Evolutionary conservation across 495 filamentous ascomycete genomes (phyloP).

Genomic region (Penicillium daleae): DNA sequence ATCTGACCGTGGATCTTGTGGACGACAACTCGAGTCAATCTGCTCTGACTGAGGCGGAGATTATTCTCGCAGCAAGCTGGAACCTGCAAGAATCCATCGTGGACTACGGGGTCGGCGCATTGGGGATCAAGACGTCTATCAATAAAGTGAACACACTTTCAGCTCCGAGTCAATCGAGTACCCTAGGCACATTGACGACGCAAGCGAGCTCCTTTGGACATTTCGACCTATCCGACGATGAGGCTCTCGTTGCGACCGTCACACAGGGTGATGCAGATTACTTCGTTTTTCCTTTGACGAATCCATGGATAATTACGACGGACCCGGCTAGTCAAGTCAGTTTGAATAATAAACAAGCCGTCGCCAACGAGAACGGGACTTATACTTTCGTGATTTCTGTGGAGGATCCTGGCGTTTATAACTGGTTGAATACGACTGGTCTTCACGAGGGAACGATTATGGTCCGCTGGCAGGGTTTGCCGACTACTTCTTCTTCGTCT

Average conservation of each 20-base stretch:
- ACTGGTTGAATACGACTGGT: constrained; percentile 19
- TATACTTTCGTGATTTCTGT: constrained; percentile 21
- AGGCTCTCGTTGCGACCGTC: constrained; percentile 21
- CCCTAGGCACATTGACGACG: constrained; percentile 18
- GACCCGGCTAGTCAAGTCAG: constrained; percentile 10
- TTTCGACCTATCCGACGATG: constrained; percentile 12
- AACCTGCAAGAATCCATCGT: constrained; percentile 22
- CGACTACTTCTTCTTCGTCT: not conserved
- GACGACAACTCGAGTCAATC: constrained; percentile 3
- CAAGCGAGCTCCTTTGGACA: constrained; percentile 26
- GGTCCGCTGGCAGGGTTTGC: constrained; percentile 24
- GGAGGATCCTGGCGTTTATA: constrained; percentile 20
- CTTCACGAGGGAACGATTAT: constrained; percentile 20
- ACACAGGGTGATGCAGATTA: constrained; percentile 19
- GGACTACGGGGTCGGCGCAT: constrained; percentile 18
- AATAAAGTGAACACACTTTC: constrained; percentile 20
- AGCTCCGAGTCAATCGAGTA: constrained; percentile 19
- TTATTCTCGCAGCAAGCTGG: constrained; percentile 8
- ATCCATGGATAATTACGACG: constrained; percentile 19
- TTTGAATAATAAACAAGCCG: not conserved
- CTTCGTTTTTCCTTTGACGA: constrained; percentile 18
- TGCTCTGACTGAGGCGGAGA: constrained; percentile 7
- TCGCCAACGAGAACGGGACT: constrained; percentile 13
- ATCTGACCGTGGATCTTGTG: constrained; percentile 11
- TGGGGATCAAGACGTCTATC: constrained; percentile 17